A percentile compares a stretch with the other conserved stretches of the same genome.
Conservation (phyloP, 1,284 basidiomycete genomes). For the Sutorius eximius region DNA sequence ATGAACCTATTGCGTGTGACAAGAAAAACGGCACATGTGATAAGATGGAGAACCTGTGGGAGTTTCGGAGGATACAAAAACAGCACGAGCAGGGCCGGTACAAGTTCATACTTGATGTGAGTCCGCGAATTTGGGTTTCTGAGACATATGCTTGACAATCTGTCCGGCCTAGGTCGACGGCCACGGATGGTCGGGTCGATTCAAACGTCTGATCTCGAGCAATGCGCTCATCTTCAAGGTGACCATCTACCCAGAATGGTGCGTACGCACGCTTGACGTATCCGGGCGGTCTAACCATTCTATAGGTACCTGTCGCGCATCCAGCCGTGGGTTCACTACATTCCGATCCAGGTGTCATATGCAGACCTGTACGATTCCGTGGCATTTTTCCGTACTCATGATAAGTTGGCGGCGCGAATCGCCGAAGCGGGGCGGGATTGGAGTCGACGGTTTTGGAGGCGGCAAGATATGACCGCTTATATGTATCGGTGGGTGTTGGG, state of each 20-base stretch:
- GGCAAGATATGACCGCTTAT: constrained; percentile 65
- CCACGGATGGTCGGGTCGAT: constrained; percentile 70
- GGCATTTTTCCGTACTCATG: constrained; percentile 60
- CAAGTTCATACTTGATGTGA: constrained; percentile 66
- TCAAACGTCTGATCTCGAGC: constrained; percentile 62
- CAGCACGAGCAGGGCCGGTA: constrained; percentile 51
- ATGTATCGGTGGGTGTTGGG: constrained; percentile 48
- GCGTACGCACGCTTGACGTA: constrained; percentile 7
- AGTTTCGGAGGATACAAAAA: constrained; percentile 46
- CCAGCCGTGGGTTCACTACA: constrained; percentile 59
- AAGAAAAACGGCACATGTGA: constrained; percentile 38
- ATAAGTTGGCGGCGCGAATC: constrained; percentile 56
- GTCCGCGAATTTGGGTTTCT: constrained; percentile 17
- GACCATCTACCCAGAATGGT: constrained; percentile 70
- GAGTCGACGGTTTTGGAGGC: constrained; percentile 62
- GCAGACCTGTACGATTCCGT: constrained; percentile 54
- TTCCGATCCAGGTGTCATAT: constrained; percentile 56
- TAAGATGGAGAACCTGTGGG: constrained; percentile 44
- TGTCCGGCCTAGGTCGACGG: constrained; percentile 50
- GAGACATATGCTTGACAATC: background rate
- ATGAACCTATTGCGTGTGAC: constrained; percentile 46
- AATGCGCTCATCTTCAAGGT: constrained; percentile 64
- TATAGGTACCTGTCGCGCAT: constrained; percentile 44
- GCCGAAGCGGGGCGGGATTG: constrained; percentile 56
- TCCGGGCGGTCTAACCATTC: background rate